phyloP scores from a whole-genome alignment of 2,329 filamentous ascomycete species.

The Drechmeria coniospora region DNA sequence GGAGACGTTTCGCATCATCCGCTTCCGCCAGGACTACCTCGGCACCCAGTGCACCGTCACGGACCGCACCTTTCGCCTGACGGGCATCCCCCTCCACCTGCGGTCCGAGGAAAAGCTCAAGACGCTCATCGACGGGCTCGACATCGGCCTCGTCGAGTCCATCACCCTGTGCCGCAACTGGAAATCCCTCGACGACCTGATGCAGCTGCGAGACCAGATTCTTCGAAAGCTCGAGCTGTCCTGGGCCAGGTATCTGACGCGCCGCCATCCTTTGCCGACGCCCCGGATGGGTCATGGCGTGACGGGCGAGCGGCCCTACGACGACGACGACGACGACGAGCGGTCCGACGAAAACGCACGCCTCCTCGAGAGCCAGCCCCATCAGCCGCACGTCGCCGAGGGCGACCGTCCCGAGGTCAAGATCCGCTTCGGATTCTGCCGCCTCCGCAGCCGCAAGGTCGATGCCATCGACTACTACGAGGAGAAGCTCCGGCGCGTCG shows the following conservation, averaged over 20 bases:
- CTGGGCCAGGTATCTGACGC: slow-evolving; percentile 52
- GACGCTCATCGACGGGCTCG: slow-evolving; percentile 70
- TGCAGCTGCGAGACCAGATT: slow-evolving; percentile 48
- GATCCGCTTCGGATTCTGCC: slow-evolving; percentile 65
- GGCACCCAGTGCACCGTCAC: slow-evolving; percentile 92
- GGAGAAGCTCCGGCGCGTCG: slow-evolving; percentile 63
- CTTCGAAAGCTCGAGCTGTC: slow-evolving; percentile 66
- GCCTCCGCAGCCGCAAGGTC: slow-evolving; percentile 53
- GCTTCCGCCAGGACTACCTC: slow-evolving; percentile 76
- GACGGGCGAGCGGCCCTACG: slow-evolving; percentile 2
- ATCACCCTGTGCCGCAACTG: slow-evolving; percentile 81
- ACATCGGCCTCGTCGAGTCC: slow-evolving; percentile 78
- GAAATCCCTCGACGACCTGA: slow-evolving; percentile 61
- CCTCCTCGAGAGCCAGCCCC: slow-evolving; percentile 35
- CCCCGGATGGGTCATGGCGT: slow-evolving; percentile 4
- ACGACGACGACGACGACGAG: slow-evolving; percentile 15
- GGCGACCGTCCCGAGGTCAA: slow-evolving; percentile 49
- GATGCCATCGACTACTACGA: slow-evolving; percentile 94
- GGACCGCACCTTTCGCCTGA: slow-evolving; percentile 81
- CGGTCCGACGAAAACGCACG: slow-evolving; percentile 40
- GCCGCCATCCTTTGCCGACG: slow-evolving; percentile 11
- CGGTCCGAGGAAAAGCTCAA: slow-evolving; percentile 73
- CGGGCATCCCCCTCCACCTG: slow-evolving; percentile 69
- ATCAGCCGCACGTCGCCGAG: slow-evolving; percentile 19
- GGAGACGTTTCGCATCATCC: slow-evolving; percentile 75